These are phyloP conservation scores for Yarrowia osloensis DNA, from an alignment of 805 yeast species.

Conservation along the genomic window DNA sequence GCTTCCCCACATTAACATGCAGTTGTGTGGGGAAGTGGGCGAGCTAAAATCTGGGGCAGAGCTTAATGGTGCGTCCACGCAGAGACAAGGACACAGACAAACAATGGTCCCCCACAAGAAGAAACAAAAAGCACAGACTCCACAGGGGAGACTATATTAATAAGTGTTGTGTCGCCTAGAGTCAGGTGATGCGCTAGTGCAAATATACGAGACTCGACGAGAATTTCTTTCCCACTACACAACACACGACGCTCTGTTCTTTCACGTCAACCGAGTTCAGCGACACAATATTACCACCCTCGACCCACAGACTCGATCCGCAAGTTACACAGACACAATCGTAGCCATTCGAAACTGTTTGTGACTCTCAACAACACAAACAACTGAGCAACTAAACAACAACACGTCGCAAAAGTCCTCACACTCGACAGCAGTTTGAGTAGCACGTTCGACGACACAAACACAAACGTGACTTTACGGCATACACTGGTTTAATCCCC, in stretches of 20 bases:
- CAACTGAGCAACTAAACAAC: not conserved
- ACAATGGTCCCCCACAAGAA: slow-evolving; percentile 16
- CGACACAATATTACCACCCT: not conserved
- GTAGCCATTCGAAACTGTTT: not conserved
- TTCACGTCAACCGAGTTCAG: not conserved
- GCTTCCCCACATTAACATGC: slow-evolving; percentile 29
- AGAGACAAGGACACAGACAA: not conserved
- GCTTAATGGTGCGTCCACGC: not conserved
- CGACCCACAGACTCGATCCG: not conserved
- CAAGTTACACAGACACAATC: not conserved
- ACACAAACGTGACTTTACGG: not conserved
- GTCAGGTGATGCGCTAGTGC: slow-evolving; percentile 25
- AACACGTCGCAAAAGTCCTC: not conserved
- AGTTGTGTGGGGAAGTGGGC: slow-evolving; percentile 28
- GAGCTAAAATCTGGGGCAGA: slow-evolving; percentile 13
- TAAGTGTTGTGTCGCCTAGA: slow-evolving; percentile 10
- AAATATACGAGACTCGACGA: slow-evolving; percentile 21
- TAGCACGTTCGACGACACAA: not conserved
- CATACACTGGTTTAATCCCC: no score
- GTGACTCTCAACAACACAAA: not conserved
- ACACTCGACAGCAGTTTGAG: not conserved
- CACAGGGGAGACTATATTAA: not conserved
- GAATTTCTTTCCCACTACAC: not conserved
- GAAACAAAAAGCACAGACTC: not conserved
- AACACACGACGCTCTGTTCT: not conserved